Percentiles rank a stretch among this genome's conserved stretches.
These are phyloP conservation scores for Pestalotiopsis sp. DNA, from an alignment of 2,329 filamentous ascomycete genomes.

Conservation along the genomic window DNA sequence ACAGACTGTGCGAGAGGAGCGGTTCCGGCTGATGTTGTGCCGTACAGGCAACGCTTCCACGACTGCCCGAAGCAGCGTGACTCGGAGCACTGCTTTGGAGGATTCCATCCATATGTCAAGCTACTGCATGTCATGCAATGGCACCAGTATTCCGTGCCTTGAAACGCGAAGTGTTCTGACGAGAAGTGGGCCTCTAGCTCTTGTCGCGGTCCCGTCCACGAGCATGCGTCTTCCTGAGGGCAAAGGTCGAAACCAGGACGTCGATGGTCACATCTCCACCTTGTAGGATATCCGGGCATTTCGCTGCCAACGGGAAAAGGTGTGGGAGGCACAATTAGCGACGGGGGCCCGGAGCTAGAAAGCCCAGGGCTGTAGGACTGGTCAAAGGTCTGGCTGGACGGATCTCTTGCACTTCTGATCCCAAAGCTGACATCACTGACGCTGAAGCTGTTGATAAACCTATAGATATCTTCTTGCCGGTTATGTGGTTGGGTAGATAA, in stretches of 20 bases:
- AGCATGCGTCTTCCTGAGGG: slow-evolving; percentile 19
- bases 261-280: slow-evolving; percentile 26
- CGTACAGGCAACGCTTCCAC: slow-evolving; percentile 12
- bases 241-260: slow-evolving; percentile 8
- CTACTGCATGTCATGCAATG: slow-evolving; percentile 22
- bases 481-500: background rate
- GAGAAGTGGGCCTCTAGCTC: slow-evolving; percentile 24
- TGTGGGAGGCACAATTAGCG: background rate
- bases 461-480: slow-evolving; percentile 2
- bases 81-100: slow-evolving; percentile 15
- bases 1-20: slow-evolving; percentile 22
- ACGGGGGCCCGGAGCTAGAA: background rate
- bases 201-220: slow-evolving; percentile 26
- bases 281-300: background rate
- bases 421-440: slow-evolving; percentile 2
- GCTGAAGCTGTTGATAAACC: slow-evolving; percentile 4
- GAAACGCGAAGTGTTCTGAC: slow-evolving; percentile 22
- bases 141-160: slow-evolving; percentile 18
- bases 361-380: slow-evolving; percentile 13
- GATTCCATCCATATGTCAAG: slow-evolving; percentile 12
- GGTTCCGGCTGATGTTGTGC: slow-evolving; percentile 12
- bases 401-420: background rate
- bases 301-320: slow-evolving; percentile 13
- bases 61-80: slow-evolving; percentile 15
- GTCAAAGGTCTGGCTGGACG: background rate